Conservation (phyloP, 2,329 filamentous ascomycete genomes). For the Coniochaeta sp. region DNA sequence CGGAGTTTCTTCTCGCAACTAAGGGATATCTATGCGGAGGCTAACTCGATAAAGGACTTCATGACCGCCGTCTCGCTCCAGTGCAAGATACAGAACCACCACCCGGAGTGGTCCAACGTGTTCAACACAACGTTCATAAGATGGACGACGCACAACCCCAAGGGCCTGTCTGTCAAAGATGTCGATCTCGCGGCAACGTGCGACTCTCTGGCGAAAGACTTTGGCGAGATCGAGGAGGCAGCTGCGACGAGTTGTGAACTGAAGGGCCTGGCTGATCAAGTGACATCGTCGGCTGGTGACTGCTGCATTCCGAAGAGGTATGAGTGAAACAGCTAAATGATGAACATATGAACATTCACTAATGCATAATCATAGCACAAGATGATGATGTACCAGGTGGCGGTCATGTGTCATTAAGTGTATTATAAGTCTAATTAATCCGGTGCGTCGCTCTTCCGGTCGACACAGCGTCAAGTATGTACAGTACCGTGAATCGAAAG, state of each 20-base stretch:
- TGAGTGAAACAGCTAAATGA: background rate
- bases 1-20: background rate
- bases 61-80: constrained; percentile 65
- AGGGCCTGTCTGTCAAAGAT: constrained; percentile 58
- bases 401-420: background rate
- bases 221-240: constrained; percentile 41
- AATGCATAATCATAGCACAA: background rate
- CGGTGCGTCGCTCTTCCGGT: background rate
- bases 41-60: constrained; percentile 46
- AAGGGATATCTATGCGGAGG: background rate
- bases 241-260: constrained; percentile 23
- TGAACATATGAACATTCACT: background rate
- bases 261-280: constrained; percentile 38
- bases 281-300: constrained; percentile 37
- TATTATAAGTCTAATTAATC: constrained; percentile 6
- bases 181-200: constrained; percentile 54
- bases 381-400: background rate
- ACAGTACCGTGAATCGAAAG: background rate
- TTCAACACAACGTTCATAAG: constrained; percentile 64
- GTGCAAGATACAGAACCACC: constrained; percentile 61
- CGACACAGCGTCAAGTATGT: constrained; percentile 3
- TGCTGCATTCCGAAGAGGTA: constrained; percentile 42
- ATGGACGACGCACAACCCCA: constrained; percentile 65
- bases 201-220: constrained; percentile 48
- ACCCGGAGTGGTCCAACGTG: constrained; percentile 72